Evolutionary conservation across 2,329 filamentous ascomycete species (phyloP).

Genomic region (Talaromyces islandicus): DNA sequence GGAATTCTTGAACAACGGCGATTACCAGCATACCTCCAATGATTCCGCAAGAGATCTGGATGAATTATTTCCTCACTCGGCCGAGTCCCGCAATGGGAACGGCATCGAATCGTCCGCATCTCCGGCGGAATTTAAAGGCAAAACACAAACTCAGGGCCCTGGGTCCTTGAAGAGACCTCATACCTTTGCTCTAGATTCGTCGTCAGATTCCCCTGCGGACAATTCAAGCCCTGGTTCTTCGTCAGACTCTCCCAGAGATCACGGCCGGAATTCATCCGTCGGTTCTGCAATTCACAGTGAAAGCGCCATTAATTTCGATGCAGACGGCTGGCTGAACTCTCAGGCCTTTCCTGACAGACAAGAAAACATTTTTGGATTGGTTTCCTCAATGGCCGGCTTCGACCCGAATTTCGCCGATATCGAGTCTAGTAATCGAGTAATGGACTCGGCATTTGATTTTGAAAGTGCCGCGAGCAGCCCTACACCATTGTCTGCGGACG

Average conservation of each 20-base stretch:
- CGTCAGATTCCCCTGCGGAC: conserved; percentile 41
- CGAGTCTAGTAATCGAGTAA: conserved; percentile 41
- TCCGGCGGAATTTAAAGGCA: conserved; percentile 21
- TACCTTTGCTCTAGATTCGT: conserved; percentile 30
- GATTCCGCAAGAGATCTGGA: conserved; percentile 37
- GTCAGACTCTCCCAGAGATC: conserved; percentile 36
- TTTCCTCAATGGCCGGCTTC: conserved; percentile 23
- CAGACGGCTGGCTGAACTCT: conserved; percentile 32
- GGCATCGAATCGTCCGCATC: conserved; percentile 24
- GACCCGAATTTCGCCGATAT: conserved; percentile 27
- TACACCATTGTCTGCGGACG: conserved; percentile 32
- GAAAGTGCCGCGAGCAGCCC: conserved; percentile 44
- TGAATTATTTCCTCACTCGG: conserved; percentile 31
- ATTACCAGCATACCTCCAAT: conserved; percentile 30
- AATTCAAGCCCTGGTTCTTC: conserved; percentile 39
- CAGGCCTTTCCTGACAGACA: conserved; percentile 31
- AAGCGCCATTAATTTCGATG: conserved; percentile 26
- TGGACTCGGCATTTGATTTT: conserved; percentile 45
- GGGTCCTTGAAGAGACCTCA: conserved; percentile 28
- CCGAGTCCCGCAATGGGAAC: conserved; percentile 24
- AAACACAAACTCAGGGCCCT: conserved; percentile 25
- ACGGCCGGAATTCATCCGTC: conserved; percentile 35
- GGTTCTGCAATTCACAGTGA: conserved; percentile 35
- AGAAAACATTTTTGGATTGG: conserved; percentile 35
- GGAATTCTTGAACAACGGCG: conserved; percentile 36